These are phyloP conservation scores for Plenodomus tracheiphilus DNA, from an alignment of 2,329 filamentous ascomycete genomes.

Conservation along the genomic window DNA sequence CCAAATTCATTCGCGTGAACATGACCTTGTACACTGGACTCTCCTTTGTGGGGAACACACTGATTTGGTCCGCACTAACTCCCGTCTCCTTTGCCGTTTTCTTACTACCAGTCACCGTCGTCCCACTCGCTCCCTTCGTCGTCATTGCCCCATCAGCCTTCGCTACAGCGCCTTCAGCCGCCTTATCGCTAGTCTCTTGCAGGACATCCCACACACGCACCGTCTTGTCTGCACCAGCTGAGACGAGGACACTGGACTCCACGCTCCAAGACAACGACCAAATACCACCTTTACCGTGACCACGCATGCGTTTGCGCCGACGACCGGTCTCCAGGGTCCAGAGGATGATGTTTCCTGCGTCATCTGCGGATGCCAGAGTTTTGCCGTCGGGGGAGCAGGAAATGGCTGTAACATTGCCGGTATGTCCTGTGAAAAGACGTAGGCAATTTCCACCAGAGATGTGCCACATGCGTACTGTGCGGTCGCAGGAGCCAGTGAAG, in stretches of 20 bases:
- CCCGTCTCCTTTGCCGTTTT: constrained; percentile 90
- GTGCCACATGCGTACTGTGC: constrained; percentile 96
- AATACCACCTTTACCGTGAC: constrained; percentile 90
- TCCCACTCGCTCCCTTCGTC: constrained; percentile 53
- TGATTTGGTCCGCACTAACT: constrained; percentile 91
- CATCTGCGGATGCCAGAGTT: constrained; percentile 87
- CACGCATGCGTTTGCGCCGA: constrained; percentile 87
- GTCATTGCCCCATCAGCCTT: constrained; percentile 59
- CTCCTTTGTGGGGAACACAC: constrained; percentile 93
- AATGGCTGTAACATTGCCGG: constrained; percentile 80
- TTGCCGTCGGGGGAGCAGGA: constrained; percentile 87
- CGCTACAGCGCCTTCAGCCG: constrained; percentile 52
- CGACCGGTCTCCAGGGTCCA: constrained; percentile 91
- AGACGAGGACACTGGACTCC: constrained; percentile 87
- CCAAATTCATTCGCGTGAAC: constrained; percentile 93
- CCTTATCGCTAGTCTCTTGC: constrained; percentile 64
- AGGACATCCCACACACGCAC: constrained; percentile 92
- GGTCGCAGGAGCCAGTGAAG: constrained; percentile 91
- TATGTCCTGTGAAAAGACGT: constrained; percentile 89
- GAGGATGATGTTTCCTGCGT: constrained; percentile 85
- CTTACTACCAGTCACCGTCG: constrained; percentile 47
- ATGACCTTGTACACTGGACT: constrained; percentile 90
- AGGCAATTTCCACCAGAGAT: constrained; percentile 85
- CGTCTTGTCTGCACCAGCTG: constrained; percentile 87
- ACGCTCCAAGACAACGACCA: constrained; percentile 93